Percentiles rank a stretch among this genome's conserved stretches.
Evolutionary conservation across 164 flowering plant species (phyloP).

Genomic region (Umbellularia californica): DNA sequence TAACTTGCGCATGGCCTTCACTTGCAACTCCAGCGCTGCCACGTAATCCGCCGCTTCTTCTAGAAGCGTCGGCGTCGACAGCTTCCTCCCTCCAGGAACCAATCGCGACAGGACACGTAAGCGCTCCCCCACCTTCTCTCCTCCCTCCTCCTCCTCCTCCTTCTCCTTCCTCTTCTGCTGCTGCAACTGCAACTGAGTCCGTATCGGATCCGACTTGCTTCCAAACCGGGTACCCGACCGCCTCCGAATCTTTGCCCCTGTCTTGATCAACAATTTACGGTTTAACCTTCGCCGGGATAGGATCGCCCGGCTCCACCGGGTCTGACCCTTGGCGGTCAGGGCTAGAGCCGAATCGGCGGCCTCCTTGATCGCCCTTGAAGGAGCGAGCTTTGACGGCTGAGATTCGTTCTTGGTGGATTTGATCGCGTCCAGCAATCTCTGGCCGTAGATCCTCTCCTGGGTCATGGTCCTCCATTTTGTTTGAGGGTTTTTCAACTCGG

Average conservation of each 20-base stretch:
- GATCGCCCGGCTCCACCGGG: constrained; percentile 77
- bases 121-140: constrained; percentile 7
- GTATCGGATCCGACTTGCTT: neutral
- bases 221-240: neutral
- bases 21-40: constrained; percentile 75
- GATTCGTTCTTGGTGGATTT: neutral
- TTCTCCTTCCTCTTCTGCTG: neutral
- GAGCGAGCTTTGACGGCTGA: constrained; percentile 10
- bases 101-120: constrained; percentile 48
- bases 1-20: constrained; percentile 58
- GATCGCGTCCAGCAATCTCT: constrained; percentile 8
- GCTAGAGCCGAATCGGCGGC: constrained; percentile 68
- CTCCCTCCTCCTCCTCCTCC: neutral
- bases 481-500: neutral
- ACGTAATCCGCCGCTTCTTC: constrained; percentile 78
- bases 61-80: constrained; percentile 49
- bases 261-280: constrained; percentile 8
- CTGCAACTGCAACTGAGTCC: neutral
- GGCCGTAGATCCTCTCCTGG: constrained; percentile 16
- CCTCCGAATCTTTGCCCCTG: constrained; percentile 8
- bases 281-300: constrained; percentile 31
- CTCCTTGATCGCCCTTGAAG: constrained; percentile 51
- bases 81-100: constrained; percentile 73
- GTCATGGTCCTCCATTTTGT: constrained; percentile 12
- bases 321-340: constrained; percentile 53